Evolutionary conservation across 352 stramenopile species (phyloP).

Genomic region (Pythium myriotylum): DNA sequence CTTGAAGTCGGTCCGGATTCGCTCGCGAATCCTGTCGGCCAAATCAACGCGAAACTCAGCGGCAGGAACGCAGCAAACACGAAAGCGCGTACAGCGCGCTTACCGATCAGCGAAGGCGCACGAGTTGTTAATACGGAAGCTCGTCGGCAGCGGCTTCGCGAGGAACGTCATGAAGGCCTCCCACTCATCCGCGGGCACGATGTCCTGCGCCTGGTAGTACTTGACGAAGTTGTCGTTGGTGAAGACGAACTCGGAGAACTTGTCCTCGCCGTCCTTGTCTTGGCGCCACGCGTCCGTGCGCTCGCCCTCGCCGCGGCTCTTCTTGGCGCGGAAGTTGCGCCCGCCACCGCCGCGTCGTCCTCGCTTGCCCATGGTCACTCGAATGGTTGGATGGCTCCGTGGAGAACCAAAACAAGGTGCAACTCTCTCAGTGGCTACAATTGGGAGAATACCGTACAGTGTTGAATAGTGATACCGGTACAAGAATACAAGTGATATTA

Average conservation of each 20-base stretch:
- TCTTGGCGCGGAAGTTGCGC: slow-evolving; percentile 50
- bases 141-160: slow-evolving; percentile 88
- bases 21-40: slow-evolving; percentile 71
- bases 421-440: background rate
- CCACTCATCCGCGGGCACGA: slow-evolving; percentile 88
- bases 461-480: background rate
- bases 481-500: slow-evolving; percentile 23
- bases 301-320: slow-evolving; percentile 42
- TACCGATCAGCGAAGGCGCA: slow-evolving; percentile 83
- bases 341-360: slow-evolving; percentile 34
- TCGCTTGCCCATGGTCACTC: slow-evolving; percentile 44
- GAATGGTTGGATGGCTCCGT: slow-evolving; percentile 3
- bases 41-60: background rate
- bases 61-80: background rate
- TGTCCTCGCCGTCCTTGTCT: slow-evolving; percentile 46
- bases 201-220: slow-evolving; percentile 89
- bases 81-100: background rate
- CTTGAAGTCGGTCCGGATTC: slow-evolving; percentile 85
- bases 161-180: slow-evolving; percentile 89
- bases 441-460: no score
- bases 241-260: slow-evolving; percentile 87
- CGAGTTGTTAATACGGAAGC: slow-evolving; percentile 93
- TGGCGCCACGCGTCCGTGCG: slow-evolving; percentile 32
- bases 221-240: slow-evolving; percentile 84
- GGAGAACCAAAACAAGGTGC: slow-evolving; percentile 17